A percentile compares a stretch with the other conserved stretches of the same genome.
Conservation (phyloP, 2,329 filamentous ascomycete genomes). For the Cordyceps farinosa region DNA sequence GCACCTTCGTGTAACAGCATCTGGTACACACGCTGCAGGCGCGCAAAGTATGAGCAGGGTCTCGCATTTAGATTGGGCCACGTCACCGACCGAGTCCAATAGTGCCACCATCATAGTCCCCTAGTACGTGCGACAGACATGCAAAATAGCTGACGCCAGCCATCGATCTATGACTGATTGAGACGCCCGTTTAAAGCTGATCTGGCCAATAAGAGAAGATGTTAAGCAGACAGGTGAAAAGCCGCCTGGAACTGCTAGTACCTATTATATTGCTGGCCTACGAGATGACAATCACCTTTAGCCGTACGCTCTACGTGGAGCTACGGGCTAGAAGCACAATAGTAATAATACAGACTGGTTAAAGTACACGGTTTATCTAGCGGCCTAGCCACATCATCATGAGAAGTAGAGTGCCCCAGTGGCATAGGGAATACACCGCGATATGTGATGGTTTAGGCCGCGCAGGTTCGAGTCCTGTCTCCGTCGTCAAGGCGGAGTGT, state of each 20-base stretch:
- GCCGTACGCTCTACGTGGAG: not conserved
- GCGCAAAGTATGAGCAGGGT: too few species aligned
- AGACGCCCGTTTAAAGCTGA: too few species aligned
- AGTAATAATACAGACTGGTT: not conserved
- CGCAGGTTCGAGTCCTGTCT: conserved; percentile 16
- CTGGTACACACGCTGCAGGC: too few species aligned
- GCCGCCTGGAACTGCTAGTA: not conserved
- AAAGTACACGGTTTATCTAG: not conserved
- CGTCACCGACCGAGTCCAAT: too few species aligned
- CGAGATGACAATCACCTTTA: not conserved
- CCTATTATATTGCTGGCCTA: not conserved
- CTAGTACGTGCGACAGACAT: too few species aligned
- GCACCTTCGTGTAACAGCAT: too few species aligned
- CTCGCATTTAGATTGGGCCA: too few species aligned
- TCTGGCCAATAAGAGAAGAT: too few species aligned
- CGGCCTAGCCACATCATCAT: not conserved
- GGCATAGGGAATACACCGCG: not conserved
- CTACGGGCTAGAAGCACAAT: not conserved
- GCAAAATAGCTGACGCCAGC: too few species aligned
- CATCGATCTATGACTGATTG: too few species aligned
- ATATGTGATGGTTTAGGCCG: conserved; percentile 1
- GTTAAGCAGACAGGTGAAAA: too few species aligned
- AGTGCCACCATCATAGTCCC: too few species aligned
- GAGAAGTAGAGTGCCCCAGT: conserved; percentile 6
- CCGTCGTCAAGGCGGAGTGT: conserved; percentile 6